Conservation (phyloP, 202 grass and related monocot genomes). For the Brachypodium distachyon region DNA sequence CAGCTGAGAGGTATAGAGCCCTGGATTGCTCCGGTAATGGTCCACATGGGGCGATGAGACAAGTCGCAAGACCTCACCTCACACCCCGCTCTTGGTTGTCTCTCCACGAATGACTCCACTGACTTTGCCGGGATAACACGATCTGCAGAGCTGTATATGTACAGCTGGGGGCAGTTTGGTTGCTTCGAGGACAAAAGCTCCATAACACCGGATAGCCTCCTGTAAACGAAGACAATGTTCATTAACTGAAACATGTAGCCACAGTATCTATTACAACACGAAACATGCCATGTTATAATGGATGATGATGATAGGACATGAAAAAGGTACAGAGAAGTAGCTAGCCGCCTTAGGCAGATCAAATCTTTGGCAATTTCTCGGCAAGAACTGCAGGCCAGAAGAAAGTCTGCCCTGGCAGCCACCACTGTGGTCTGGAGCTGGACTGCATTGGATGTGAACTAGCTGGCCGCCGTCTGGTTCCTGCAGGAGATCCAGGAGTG, state of each 20-base stretch:
- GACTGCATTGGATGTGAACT: too few species aligned
- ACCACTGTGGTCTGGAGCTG: neutral
- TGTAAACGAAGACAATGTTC: conserved; percentile 5
- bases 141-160: conserved; percentile 81
- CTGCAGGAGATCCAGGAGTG: too few species aligned
- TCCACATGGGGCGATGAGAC: conserved; percentile 79
- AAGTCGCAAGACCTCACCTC: conserved; percentile 66
- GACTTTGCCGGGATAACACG: conserved; percentile 82
- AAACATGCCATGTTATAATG: neutral
- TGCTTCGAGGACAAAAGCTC: conserved; percentile 58
- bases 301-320: neutral
- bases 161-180: conserved; percentile 74
- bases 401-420: too few species aligned
- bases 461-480: too few species aligned
- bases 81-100: conserved; percentile 43
- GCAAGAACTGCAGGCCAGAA: conserved; percentile 11
- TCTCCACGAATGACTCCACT: conserved; percentile 62
- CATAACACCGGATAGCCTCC: conserved; percentile 59
- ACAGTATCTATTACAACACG: neutral
- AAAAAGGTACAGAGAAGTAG: too few species aligned
- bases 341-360: too few species aligned
- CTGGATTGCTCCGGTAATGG: conserved; percentile 77
- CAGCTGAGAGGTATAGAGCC: conserved; percentile 60
- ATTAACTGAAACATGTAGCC: neutral
- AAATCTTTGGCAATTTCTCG: conserved; percentile 4